Base-by-base conservation (phyloP, 2,329 filamentous ascomycete species). In the Fusarium kyushuense region DNA sequence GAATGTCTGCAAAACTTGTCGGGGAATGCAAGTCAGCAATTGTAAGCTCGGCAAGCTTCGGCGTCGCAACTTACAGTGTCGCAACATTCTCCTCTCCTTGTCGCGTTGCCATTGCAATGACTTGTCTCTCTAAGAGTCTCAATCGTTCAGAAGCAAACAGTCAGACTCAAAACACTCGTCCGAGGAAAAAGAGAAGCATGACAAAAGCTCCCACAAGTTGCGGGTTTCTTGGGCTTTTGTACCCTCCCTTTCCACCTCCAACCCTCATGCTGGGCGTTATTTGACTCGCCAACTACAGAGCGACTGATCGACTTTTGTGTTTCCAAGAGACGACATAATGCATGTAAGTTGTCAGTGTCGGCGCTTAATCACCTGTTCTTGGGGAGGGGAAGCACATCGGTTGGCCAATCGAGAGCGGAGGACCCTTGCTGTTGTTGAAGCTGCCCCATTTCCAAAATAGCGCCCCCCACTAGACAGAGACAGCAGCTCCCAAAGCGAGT, bases 1-100 rank as follows among this genome's bases (percentile, higher is more conserved):
- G 92, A 54, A 94, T 77, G 74, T 95, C 92, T 66, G 87, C 90
- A 74, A 92, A 94, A 73, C 92, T 94, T 60, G 6, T 36, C 53
- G 16, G 19, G 38, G 17, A 13, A 38, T 38, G 21, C 16, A 29
- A 56, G 70, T 71, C 54, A 69, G 63, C 30, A 32, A 42, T 27
- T 27, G 30, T 29, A n/a, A 29, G 29, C 25, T 43, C 17, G n/a
- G 23, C 25, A 38, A 33, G 54, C 11, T 60, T 51, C 41, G 29
- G 33, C 23, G 29, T 56, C 45, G 48, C 45, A 54, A 79, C 83
- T 80, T 72, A 86, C 84, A 86, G 79, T 29, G 83, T 84, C 45
- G 82, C 83, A 54, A 84, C 82, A 61, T 83, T 81, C 71, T 86
- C 84, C 76, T 86, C 84, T 52, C 83, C 84, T 38, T 79, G 79